Conservation (phyloP, 2,329 filamentous ascomycete genomes). For the Colletotrichum chrysophilum region DNA sequence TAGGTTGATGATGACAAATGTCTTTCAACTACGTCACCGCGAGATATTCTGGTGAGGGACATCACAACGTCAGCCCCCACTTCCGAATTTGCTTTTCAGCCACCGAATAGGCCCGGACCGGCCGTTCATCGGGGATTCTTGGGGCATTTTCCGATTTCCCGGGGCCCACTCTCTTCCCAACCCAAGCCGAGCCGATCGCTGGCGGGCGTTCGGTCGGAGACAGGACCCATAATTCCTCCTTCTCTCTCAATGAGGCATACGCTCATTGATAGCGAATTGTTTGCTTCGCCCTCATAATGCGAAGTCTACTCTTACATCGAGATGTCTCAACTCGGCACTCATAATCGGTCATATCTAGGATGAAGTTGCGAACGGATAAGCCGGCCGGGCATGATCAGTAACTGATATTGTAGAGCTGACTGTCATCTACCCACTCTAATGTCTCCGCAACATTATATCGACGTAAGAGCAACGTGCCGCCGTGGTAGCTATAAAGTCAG, state of each 20-base stretch:
- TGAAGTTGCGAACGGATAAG: neutral
- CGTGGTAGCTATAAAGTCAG: neutral
- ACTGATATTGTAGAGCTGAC: neutral
- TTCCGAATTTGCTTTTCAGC: neutral
- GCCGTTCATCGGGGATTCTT: neutral
- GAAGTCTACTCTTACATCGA: neutral
- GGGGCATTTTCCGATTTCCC: neutral
- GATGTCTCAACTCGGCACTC: fast-evolving
- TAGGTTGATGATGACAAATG: neutral
- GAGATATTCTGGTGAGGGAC: neutral
- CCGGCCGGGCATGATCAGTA: neutral
- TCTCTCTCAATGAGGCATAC: neutral
- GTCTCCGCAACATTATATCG: neutral
- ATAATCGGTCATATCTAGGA: neutral
- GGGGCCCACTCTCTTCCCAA: neutral
- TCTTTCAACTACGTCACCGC: neutral
- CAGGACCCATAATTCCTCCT: neutral
- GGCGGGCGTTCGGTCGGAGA: neutral
- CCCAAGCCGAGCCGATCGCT: neutral
- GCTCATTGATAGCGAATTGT: neutral
- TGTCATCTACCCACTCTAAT: neutral
- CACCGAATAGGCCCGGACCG: neutral
- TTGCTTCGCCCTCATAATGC: neutral
- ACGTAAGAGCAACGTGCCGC: neutral
- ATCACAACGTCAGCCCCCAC: neutral